Evolutionary conservation across 148 eudicot species (phyloP).

Genomic region (Rhododendron ferrugineum): DNA sequence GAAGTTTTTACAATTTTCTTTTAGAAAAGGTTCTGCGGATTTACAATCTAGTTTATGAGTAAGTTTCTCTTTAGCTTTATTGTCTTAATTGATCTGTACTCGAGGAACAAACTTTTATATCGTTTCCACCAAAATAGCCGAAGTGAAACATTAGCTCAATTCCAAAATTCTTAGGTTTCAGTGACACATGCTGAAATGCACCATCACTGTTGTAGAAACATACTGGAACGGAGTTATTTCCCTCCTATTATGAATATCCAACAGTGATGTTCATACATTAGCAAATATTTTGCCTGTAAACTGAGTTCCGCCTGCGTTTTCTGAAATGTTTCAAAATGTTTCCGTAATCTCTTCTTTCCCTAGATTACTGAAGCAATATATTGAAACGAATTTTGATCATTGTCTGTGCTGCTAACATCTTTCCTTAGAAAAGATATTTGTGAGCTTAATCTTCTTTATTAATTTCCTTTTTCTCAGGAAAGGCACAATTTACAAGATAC

Average conservation of each 20-base stretch:
- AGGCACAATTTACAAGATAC: conserved; percentile 48
- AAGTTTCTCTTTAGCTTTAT: conserved; percentile 27
- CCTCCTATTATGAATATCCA: not conserved
- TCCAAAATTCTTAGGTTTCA: not conserved
- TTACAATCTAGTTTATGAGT: conserved; percentile 62
- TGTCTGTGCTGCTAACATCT: not conserved
- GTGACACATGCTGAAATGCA: not conserved
- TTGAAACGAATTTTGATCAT: not conserved
- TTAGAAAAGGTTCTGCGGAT: conserved; percentile 55
- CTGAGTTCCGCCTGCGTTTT: not conserved
- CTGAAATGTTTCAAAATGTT: not conserved
- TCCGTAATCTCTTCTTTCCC: not conserved
- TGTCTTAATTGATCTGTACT: not conserved
- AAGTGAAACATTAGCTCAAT: not conserved
- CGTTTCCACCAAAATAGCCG: not conserved
- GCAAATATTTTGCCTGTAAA: not conserved
- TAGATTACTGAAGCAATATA: not conserved
- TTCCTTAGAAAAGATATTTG: not conserved
- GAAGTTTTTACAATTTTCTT: conserved; percentile 65
- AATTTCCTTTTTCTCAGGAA: conserved; percentile 44
- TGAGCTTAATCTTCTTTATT: conserved; percentile 6
- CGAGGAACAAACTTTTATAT: not conserved
- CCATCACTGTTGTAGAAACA: not conserved
- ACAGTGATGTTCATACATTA: not conserved
- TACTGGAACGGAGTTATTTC: not conserved